Evolutionary conservation across 1,284 basidiomycete species (phyloP).

Genomic region (Marasmius tenuissimus): DNA sequence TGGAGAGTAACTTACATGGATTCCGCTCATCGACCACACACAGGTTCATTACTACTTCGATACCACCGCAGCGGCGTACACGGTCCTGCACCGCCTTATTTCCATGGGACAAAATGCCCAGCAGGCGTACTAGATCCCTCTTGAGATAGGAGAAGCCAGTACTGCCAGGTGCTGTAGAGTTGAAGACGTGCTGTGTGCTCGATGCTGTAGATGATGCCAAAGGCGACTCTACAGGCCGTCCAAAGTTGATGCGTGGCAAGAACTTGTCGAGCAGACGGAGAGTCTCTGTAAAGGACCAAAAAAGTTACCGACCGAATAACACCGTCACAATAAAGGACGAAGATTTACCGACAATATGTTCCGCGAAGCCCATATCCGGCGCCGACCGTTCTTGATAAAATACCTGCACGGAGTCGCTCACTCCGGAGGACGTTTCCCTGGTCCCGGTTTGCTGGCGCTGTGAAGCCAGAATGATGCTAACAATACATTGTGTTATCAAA

Average conservation of each 20-base stretch:
- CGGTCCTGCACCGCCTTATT: constrained; percentile 70
- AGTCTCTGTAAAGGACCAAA: constrained; percentile 46
- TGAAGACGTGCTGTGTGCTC: constrained; percentile 19
- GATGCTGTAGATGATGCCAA: constrained; percentile 13
- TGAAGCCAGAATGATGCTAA: constrained; percentile 53
- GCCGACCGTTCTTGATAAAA: constrained; percentile 45
- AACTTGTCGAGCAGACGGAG: constrained; percentile 70
- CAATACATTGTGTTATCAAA: constrained; percentile 74
- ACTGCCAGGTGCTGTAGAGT: constrained; percentile 27
- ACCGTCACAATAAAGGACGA: constrained; percentile 9
- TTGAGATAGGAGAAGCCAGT: constrained; percentile 81
- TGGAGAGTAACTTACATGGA: constrained; percentile 61
- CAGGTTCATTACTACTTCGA: constrained; percentile 79
- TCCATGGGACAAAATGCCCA: constrained; percentile 72
- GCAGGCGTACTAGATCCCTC: constrained; percentile 78
- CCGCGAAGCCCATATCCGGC: constrained; percentile 49
- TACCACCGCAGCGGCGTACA: constrained; percentile 67
- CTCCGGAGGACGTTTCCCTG: constrained; percentile 18
- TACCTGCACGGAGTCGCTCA: constrained; percentile 29
- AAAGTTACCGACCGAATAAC: constrained; percentile 10
- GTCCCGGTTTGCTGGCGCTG: constrained; percentile 14
- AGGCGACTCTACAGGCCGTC: constrained; percentile 46
- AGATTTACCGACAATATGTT: constrained; percentile 60
- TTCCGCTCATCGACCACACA: constrained; percentile 89
- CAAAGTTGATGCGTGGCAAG: constrained; percentile 78